phyloP scores from a whole-genome alignment of 331 rosid species.

The Pyrus hybrid region DNA sequence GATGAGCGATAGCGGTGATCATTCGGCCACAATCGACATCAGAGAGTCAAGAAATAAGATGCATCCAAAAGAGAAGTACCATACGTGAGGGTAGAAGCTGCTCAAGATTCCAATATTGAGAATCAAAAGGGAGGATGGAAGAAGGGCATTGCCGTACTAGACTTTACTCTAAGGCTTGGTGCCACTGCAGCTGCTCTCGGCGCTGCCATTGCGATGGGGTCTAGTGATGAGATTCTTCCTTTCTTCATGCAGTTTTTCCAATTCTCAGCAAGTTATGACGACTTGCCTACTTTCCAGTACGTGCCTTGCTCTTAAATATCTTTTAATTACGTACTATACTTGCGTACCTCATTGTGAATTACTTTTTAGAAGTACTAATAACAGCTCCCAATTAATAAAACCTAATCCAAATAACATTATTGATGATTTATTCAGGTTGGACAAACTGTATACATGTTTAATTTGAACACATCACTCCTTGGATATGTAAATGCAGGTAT shows the following conservation, averaged over 20 bases:
- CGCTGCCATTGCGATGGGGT: constrained; percentile 16
- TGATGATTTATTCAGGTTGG: neutral
- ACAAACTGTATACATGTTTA: too few relatives aligned
- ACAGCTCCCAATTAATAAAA: too few relatives aligned
- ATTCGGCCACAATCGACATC: neutral
- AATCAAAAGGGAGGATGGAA: constrained; percentile 8
- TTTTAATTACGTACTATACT: neutral
- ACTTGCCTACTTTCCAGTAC: constrained; percentile 19
- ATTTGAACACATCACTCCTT: neutral
- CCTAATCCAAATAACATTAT: too few relatives aligned
- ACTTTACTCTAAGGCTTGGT: constrained; percentile 18
- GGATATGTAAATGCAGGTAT: neutral
- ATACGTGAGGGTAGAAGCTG: constrained; percentile 1
- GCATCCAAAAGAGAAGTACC: constrained; percentile 4
- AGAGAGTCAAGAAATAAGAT: neutral
- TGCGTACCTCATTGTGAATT: too few relatives aligned
- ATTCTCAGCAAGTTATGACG: constrained; percentile 22
- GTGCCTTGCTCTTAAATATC: neutral
- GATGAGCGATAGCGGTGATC: constrained; percentile 6
- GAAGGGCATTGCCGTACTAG: constrained; percentile 14
- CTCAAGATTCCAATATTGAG: neutral
- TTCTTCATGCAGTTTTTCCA: constrained; percentile 30
- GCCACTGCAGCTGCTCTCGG: constrained; percentile 15
- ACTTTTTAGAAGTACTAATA: too few relatives aligned
- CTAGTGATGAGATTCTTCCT: constrained; percentile 13